Evolutionary conservation across 1,139 yeast genomes (phyloP).

Genomic region (Pichiaceae sp.): DNA sequence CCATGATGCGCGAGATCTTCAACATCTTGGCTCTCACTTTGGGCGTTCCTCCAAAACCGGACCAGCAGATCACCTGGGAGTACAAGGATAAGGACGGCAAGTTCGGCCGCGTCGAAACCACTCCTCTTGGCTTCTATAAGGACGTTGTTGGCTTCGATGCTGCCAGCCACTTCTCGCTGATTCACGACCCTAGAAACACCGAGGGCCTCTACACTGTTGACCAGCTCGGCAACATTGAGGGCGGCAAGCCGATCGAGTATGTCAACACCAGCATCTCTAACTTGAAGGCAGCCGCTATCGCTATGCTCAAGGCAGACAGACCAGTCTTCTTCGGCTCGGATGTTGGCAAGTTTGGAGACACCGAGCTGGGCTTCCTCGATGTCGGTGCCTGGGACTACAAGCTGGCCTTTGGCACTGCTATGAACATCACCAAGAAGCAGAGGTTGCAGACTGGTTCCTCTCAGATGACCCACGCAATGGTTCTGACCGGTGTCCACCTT

Average conservation of each 20-base stretch:
- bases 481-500: conserved; percentile 52
- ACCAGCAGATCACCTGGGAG: conserved; percentile 51
- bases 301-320: conserved; percentile 49
- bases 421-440: conserved; percentile 43
- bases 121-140: conserved; percentile 47
- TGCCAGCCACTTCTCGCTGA: conserved; percentile 42
- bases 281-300: conserved; percentile 48
- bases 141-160: conserved; percentile 39
- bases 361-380: conserved; percentile 45
- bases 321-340: conserved; percentile 69
- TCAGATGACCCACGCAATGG: conserved; percentile 66
- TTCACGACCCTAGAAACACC: conserved; percentile 56
- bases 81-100: conserved; percentile 48
- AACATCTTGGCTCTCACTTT: conserved; percentile 45
- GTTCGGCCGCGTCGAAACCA: conserved; percentile 35
- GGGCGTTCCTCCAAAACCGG: conserved; percentile 57
- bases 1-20: conserved; percentile 46
- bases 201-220: conserved; percentile 55
- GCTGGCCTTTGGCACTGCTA: conserved; percentile 44
- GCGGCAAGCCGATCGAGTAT: conserved; percentile 58
- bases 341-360: conserved; percentile 49
- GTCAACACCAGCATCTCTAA: conserved; percentile 44
- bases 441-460: conserved; percentile 51
- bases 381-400: conserved; percentile 46
- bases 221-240: conserved; percentile 47